Evolutionary conservation across 1,284 basidiomycete species (phyloP).

Genomic region (Coriolopsis trogii): DNA sequence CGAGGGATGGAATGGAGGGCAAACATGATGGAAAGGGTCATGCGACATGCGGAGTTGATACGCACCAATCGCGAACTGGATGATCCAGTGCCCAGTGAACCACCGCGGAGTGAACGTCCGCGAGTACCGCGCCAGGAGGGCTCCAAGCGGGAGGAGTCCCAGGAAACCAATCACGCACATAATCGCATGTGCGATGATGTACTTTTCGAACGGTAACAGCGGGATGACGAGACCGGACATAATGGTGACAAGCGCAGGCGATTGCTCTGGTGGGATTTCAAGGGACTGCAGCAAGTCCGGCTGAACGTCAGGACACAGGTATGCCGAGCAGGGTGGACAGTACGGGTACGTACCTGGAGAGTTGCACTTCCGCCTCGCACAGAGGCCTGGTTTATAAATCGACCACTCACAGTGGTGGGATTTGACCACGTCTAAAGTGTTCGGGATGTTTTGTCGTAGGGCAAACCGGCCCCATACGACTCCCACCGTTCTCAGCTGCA

Average conservation of each 20-base stretch:
- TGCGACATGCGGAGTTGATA: neutral
- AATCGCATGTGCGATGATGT: conserved; percentile 39
- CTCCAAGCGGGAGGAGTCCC: conserved; percentile 31
- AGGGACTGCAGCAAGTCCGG: too few relatives aligned
- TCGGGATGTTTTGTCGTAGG: conserved; percentile 1
- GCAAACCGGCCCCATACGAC: neutral
- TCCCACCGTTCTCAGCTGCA: conserved; percentile 10
- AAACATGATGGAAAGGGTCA: neutral
- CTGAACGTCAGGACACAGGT: neutral
- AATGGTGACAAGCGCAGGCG: neutral
- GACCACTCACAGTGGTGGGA: conserved; percentile 19
- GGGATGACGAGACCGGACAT: conserved; percentile 13
- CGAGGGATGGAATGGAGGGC: neutral
- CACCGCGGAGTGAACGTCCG: conserved; percentile 29
- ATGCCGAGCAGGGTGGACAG: neutral
- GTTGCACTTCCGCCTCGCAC: neutral
- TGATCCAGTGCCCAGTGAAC: conserved; percentile 26
- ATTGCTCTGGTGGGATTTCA: neutral
- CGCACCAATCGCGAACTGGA: conserved; percentile 24
- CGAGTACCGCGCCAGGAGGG: conserved; percentile 30
- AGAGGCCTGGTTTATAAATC: conserved; percentile 10
- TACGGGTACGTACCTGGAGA: conserved; percentile 6
- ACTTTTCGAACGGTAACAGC: conserved; percentile 23
- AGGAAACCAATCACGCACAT: conserved; percentile 31
- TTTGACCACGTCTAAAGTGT: conserved; percentile 8